Percentiles rank a stretch among this genome's conserved stretches.
These are phyloP conservation scores for Coelastrella sp. DNA, from an alignment of 139 green algal genomes.

Conservation along the genomic window DNA sequence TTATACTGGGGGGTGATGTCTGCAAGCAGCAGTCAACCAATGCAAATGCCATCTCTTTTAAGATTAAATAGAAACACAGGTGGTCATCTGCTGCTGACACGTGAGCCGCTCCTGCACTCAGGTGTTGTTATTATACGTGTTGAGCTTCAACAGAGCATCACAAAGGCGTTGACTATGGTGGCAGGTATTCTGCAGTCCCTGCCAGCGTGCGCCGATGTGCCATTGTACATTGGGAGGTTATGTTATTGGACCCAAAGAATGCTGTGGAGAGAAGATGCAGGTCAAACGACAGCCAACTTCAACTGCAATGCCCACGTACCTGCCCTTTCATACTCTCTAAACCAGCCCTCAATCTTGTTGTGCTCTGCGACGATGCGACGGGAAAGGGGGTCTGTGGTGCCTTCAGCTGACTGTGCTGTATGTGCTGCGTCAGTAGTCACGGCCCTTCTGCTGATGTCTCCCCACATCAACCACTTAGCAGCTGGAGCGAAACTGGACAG, in stretches of 20 bases:
- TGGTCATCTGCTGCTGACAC: no score
- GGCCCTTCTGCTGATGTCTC: not conserved
- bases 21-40: not conserved
- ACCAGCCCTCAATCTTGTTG: constrained; percentile 38
- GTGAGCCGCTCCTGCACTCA: no score
- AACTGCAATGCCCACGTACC: not conserved
- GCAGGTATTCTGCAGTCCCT: no score
- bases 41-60: not conserved
- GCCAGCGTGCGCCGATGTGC: no score
- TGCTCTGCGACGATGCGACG: constrained; percentile 15
- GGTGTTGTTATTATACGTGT: no score
- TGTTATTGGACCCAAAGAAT: not conserved
- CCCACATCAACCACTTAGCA: not conserved
- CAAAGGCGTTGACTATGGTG: no score
- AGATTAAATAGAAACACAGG: no score
- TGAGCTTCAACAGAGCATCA: no score
- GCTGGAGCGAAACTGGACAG: not conserved
- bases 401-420: not conserved
- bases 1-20: constrained; percentile 19
- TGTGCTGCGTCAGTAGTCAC: not conserved
- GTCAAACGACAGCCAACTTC: not conserved
- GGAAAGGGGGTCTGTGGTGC: not conserved
- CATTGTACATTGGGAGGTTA: no score
- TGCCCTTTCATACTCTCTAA: constrained; percentile 7
- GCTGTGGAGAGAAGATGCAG: no score